phyloP scores from a whole-genome alignment of 1,284 basidiomycete species.

The Vanrija sp. region DNA sequence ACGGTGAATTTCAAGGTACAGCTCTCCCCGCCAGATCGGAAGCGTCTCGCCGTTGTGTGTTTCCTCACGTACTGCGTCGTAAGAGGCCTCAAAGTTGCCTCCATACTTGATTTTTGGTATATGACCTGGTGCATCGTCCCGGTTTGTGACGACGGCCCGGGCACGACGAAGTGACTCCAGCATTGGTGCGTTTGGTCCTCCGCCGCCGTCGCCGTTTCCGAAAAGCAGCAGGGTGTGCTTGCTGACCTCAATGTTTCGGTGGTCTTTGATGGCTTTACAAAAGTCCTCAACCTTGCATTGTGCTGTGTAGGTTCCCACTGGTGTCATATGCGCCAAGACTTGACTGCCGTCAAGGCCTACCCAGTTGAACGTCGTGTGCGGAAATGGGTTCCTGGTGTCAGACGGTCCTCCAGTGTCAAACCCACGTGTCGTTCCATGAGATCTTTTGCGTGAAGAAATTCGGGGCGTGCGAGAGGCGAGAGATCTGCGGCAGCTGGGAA shows the following conservation, averaged over 20 bases:
- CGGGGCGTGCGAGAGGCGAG: conserved; percentile 78
- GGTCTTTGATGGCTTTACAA: background rate
- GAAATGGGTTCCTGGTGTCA: conserved; percentile 64
- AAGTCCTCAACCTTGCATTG: background rate
- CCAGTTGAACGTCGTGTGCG: conserved; percentile 94
- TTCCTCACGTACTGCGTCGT: conserved; percentile 63
- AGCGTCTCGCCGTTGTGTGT: conserved; percentile 66
- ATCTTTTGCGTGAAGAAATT: conserved; percentile 92
- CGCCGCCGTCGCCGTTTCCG: conserved; percentile 78
- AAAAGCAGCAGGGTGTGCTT: conserved; percentile 66
- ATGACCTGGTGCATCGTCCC: conserved; percentile 52
- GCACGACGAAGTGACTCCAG: conserved; percentile 66
- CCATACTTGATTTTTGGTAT: conserved; percentile 59
- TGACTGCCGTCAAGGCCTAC: conserved; percentile 71
- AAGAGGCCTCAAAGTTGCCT: conserved; percentile 76
- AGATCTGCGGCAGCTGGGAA: conserved; percentile 78
- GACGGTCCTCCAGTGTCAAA: too few species aligned
- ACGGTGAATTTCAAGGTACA: conserved; percentile 77
- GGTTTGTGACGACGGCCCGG: conserved; percentile 26
- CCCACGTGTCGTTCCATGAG: too few species aligned
- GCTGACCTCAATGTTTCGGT: background rate
- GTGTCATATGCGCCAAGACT: conserved; percentile 80
- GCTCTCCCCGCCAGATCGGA: conserved; percentile 83
- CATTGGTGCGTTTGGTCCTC: conserved; percentile 59
- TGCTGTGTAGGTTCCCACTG: conserved; percentile 52